Evolutionary conservation across 192 early-diverging fungal species (phyloP), one percentile per base, ranked within the genome.

Genomic region (Dissophora globulifera): DNA sequence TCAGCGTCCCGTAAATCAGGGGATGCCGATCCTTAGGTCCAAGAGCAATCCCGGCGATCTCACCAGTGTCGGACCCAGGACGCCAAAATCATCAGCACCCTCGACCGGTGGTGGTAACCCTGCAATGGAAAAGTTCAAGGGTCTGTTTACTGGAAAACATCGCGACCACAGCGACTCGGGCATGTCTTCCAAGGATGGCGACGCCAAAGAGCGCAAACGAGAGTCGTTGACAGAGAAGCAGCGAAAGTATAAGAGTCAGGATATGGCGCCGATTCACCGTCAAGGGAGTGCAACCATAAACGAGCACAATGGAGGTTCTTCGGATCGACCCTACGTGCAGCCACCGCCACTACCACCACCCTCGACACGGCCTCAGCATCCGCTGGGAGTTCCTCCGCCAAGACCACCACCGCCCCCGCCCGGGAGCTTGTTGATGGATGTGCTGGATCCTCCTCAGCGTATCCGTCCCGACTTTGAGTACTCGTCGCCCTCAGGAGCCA

Each of bases 31-130:
- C 15, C 23, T 48, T 3, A 58, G 72, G 23, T 58, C 72, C 4
- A 76, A 76, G 48, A 76, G 72, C 20, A 76, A 76, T 20, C 72
- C 72, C 1, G 72, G 72, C 15, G 72, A 67, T 2, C 25, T 76
- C 11, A 42, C 52, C 8, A 33, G 31, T 19, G 33, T 31, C 31
- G 46, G 55, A 41, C n/a, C 50, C 19, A 59, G 46, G 55, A 41
- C n/a, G 42, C 19, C 52, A 54, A 47, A 55, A 55, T 49, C 50
- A 38, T 9, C 35, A 38, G 35, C 35, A 6, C 7, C 35, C 13
- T 38, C 13, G 35, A 38, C 6, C 15, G 20, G 9, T 11, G 31
- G 68, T 8, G 50, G 70, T n/a, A 49, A 55, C 31, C 63, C 61
- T 17, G 43, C 72, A 8, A 66, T 66, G 8, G 72, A 62, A n/a